Conservation (phyloP, 2,329 filamentous ascomycete species). For the Chrysoporthe puriensis region DNA sequence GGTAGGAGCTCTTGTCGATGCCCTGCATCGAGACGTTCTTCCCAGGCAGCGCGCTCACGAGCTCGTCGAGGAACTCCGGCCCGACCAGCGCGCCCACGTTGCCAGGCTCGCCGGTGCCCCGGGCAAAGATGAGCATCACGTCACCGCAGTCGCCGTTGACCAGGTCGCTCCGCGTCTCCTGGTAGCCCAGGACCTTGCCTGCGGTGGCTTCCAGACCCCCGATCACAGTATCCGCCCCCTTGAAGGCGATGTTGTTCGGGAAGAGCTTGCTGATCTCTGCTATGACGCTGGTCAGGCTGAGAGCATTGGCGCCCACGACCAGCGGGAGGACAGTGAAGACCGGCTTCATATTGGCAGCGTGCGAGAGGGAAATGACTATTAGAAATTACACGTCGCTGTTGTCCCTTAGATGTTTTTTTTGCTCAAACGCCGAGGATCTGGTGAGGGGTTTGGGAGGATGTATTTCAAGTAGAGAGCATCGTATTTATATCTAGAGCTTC, state of each 20-base stretch:
- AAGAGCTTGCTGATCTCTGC: conserved; percentile 14
- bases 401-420: neutral
- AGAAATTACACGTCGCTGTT: neutral
- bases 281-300: neutral
- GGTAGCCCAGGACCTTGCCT: conserved; percentile 17
- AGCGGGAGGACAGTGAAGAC: neutral
- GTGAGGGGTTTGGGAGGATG: neutral
- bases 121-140: conserved; percentile 36
- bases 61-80: conserved; percentile 33
- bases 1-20: conserved; percentile 31
- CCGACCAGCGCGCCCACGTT: conserved; percentile 36
- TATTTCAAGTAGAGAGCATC: neutral
- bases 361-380: neutral
- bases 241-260: conserved; percentile 23
- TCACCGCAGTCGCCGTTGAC: conserved; percentile 25
- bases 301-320: conserved; percentile 1
- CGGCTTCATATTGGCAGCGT: neutral
- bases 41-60: conserved; percentile 28
- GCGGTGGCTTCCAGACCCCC: conserved; percentile 7
- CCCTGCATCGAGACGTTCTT: conserved; percentile 34
- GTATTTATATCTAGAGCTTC: neutral
- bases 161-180: conserved; percentile 23
- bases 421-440: neutral
- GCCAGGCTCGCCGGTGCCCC: conserved; percentile 36
- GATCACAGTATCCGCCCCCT: conserved; percentile 15